Evolutionary conservation across 176 grass and related monocot species (phyloP).

Genomic region (Secale cereale): DNA sequence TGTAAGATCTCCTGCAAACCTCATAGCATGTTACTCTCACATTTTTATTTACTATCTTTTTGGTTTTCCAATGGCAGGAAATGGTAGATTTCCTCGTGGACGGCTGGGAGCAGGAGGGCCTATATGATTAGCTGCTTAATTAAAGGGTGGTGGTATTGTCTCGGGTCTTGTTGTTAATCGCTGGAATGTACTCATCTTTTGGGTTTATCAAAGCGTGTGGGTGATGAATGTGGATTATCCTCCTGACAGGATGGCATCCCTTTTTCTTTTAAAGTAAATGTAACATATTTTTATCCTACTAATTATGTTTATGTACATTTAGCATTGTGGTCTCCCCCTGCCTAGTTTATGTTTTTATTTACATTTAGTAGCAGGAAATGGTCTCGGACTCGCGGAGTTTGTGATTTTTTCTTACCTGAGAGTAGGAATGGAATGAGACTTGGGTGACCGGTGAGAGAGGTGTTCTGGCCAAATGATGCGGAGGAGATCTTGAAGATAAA

Average conservation of each 20-base stretch:
- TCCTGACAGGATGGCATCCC: constrained; percentile 22
- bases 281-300: constrained; percentile 23
- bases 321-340: background rate
- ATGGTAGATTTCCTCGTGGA: constrained; percentile 93
- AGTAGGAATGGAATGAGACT: no score
- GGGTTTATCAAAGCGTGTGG: constrained; percentile 22
- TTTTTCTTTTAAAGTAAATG: constrained; percentile 27
- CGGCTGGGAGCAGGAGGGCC: constrained; percentile 89
- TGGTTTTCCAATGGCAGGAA: constrained; percentile 53
- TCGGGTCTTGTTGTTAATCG: background rate
- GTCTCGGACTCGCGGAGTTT: no score
- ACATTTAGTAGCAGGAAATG: no score
- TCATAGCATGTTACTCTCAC: background rate
- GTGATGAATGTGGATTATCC: constrained; percentile 34
- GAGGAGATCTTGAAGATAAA: no score
- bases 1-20: constrained; percentile 41
- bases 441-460: no score
- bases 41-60: background rate
- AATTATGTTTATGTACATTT: constrained; percentile 5
- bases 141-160: constrained; percentile 11
- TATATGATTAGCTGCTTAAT: constrained; percentile 62
- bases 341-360: background rate
- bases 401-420: no score
- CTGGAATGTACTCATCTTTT: background rate
- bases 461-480: no score